Evolutionary conservation across 2,329 filamentous ascomycete species (phyloP).

Genomic region (Claviceps capensis): DNA sequence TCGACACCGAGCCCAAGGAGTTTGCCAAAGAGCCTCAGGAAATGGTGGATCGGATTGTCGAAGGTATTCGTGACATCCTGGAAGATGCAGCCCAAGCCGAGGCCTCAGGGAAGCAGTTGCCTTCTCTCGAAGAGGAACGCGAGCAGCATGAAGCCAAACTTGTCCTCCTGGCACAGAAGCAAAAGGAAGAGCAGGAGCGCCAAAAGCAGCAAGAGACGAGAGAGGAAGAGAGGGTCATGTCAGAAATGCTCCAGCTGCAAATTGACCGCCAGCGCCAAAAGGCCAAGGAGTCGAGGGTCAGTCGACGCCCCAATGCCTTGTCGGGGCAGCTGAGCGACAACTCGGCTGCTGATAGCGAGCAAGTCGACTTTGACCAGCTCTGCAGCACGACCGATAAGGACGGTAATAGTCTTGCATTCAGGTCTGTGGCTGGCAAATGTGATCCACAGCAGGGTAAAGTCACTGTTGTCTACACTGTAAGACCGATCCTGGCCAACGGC

Average conservation of each 20-base stretch:
- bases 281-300: constrained; percentile 49
- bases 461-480: constrained; percentile 58
- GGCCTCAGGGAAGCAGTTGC: constrained; percentile 60
- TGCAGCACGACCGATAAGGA: constrained; percentile 49
- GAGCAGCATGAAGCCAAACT: constrained; percentile 67
- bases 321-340: constrained; percentile 15
- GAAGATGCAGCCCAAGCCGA: constrained; percentile 75
- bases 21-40: constrained; percentile 39
- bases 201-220: constrained; percentile 41
- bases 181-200: constrained; percentile 37
- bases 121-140: constrained; percentile 80
- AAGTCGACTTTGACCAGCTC: constrained; percentile 51
- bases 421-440: constrained; percentile 55
- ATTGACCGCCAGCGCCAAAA: constrained; percentile 52
- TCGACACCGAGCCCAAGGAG: constrained; percentile 43
- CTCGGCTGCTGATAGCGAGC: constrained; percentile 16
- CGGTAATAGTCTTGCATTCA: constrained; percentile 54
- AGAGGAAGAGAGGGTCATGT: constrained; percentile 58
- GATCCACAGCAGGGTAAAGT: constrained; percentile 51
- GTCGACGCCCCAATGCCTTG: constrained; percentile 33
- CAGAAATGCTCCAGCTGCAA: constrained; percentile 60
- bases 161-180: constrained; percentile 43
- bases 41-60: constrained; percentile 53
- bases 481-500: constrained; percentile 46
- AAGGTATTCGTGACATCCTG: constrained; percentile 59